Evolutionary conservation across 306 rosid genomes (phyloP).

Genomic region (Pyrus communis): DNA sequence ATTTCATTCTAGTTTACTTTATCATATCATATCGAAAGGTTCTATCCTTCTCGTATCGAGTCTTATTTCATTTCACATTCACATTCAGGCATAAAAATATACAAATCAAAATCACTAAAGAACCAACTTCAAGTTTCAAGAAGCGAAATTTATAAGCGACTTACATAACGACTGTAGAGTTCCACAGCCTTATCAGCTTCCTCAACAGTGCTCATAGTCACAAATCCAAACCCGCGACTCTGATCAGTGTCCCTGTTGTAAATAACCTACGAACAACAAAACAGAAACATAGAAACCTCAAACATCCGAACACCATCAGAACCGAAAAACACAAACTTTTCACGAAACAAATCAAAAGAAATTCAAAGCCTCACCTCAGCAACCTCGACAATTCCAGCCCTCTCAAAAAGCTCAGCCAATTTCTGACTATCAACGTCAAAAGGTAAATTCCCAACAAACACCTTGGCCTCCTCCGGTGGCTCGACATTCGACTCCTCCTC

Average conservation of each 20-base stretch:
- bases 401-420: slow-evolving; percentile 64
- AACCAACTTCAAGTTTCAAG: neutral
- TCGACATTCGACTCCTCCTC: slow-evolving; percentile 29
- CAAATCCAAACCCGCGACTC: slow-evolving; percentile 95
- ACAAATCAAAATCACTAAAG: neutral
- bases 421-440: slow-evolving; percentile 67
- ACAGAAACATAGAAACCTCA: neutral
- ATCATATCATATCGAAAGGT: neutral
- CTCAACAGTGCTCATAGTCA: slow-evolving; percentile 77
- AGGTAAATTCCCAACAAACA: slow-evolving; percentile 86
- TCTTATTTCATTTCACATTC: neutral
- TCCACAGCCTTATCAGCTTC: slow-evolving; percentile 79
- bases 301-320: neutral
- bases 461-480: slow-evolving; percentile 66
- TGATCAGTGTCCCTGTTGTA: slow-evolving; percentile 71
- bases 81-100: neutral
- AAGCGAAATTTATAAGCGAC: slow-evolving; percentile 16
- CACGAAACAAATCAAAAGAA: too few relatives aligned
- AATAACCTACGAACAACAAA: slow-evolving; percentile 49
- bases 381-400: slow-evolving; percentile 71
- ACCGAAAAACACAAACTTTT: slow-evolving; percentile 1
- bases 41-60: neutral
- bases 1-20: neutral
- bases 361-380: slow-evolving; percentile 54
- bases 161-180: slow-evolving; percentile 62